A percentile compares a stretch with the other conserved stretches of the same genome.
These are phyloP conservation scores for Tetrapisispora taiwanensis DNA, from an alignment of 805 yeast species.

Conservation along the genomic window DNA sequence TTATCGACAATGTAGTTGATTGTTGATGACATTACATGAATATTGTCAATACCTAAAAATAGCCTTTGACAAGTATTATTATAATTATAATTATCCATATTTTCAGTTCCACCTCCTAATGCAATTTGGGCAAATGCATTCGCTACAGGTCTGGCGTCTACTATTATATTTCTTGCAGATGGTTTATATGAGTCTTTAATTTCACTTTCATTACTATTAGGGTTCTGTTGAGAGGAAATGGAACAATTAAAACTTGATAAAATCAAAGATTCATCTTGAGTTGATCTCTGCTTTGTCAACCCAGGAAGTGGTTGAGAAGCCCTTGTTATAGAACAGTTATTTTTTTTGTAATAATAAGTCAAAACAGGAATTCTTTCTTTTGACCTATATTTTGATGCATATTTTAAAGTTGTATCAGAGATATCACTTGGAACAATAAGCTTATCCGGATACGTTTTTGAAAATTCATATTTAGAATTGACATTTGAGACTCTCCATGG, in stretches of 20 bases:
- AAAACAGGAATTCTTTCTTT: conserved; percentile 77
- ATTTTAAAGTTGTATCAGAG: conserved; percentile 71
- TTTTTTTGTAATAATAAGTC: conserved; percentile 60
- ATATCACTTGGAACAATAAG: conserved; percentile 66
- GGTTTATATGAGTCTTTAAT: background rate
- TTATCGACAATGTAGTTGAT: conserved; percentile 48
- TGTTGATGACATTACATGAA: conserved; percentile 90
- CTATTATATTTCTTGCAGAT: conserved; percentile 50
- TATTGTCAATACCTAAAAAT: conserved; percentile 86
- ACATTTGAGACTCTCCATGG: conserved; percentile 65
- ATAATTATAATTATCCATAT: conserved; percentile 71
- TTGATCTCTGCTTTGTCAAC: conserved; percentile 70
- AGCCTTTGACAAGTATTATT: conserved; percentile 47
- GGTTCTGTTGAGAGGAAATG: too few relatives aligned
- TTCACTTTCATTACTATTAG: background rate
- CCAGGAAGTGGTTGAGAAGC: conserved; percentile 94
- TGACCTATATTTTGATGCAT: conserved; percentile 79
- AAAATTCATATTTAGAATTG: conserved; percentile 55
- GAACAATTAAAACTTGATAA: conserved; percentile 62
- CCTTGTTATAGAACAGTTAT: conserved; percentile 71
- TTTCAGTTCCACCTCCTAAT: conserved; percentile 95
- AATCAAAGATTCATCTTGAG: conserved; percentile 83
- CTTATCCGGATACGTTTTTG: conserved; percentile 63
- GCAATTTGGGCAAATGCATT: conserved; percentile 97
- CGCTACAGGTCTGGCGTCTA: conserved; percentile 86